phyloP scores from a whole-genome alignment of 202 grass and related monocot species.

The Zoysia matrella region DNA sequence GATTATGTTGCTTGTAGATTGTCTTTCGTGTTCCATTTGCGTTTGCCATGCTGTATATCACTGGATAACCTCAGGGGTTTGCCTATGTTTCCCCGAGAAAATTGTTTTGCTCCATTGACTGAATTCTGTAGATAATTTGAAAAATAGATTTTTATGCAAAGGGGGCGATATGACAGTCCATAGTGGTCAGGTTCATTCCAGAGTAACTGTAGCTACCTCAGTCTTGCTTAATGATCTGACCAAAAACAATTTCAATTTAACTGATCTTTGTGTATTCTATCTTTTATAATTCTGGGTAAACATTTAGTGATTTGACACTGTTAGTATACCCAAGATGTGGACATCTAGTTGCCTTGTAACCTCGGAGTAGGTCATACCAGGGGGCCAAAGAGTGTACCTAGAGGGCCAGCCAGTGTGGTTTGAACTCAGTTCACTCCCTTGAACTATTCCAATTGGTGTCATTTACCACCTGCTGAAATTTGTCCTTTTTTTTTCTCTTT shows the following conservation, averaged over 20 bases:
- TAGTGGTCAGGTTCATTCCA: background rate
- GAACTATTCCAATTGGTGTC: too few species aligned
- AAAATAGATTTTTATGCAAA: background rate
- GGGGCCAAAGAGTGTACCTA: too few species aligned
- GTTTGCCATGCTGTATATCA: background rate
- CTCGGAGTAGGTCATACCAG: too few species aligned
- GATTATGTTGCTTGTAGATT: background rate
- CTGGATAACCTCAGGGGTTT: background rate
- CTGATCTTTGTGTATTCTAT: constrained; percentile 6
- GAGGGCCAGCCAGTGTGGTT: background rate
- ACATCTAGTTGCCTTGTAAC: background rate
- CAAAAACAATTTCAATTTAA: background rate
- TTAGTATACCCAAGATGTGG: background rate
- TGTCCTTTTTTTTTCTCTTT: too few species aligned
- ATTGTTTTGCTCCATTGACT: background rate
- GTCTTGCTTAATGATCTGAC: constrained; percentile 1
- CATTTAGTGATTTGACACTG: background rate
- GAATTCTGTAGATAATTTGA: background rate
- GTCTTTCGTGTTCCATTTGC: background rate
- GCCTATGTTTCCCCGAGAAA: background rate
- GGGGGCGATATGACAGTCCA: background rate
- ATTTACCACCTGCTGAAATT: too few species aligned
- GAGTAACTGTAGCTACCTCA: background rate
- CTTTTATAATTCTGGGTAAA: background rate
- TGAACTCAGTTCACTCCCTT: too few species aligned